Conservation (phyloP, 1,284 basidiomycete species). For the Pascua sp. region DNA sequence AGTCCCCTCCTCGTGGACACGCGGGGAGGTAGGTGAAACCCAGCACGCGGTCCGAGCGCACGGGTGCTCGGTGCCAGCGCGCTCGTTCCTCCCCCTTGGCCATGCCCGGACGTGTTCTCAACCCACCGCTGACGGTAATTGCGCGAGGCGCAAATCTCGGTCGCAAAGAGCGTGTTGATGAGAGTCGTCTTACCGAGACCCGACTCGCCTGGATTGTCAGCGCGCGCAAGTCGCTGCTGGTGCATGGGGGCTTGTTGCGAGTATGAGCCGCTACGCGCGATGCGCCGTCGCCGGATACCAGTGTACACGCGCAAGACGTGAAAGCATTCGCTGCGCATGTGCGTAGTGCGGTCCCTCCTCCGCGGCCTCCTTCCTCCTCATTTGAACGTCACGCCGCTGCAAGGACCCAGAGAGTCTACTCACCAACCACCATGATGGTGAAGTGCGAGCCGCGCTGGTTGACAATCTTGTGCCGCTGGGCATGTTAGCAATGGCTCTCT, state of each 20-base stretch:
- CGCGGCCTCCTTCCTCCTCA: too few species aligned
- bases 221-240: not conserved
- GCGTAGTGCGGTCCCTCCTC: too few species aligned
- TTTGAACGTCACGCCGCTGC: too few species aligned
- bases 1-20: too few species aligned
- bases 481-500: constrained; percentile 14
- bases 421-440: constrained; percentile 98
- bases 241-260: not conserved
- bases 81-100: not conserved
- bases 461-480: constrained; percentile 89
- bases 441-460: constrained; percentile 96
- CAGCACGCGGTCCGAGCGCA: not conserved
- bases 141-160: constrained; percentile 87
- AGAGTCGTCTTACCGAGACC: constrained; percentile 92
- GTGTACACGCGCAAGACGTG: too few species aligned
- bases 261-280: not conserved
- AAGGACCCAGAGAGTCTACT: constrained; percentile 49
- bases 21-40: too few species aligned
- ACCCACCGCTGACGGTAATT: constrained; percentile 71
- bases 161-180: constrained; percentile 99
- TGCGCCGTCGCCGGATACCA: not conserved
- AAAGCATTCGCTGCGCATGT: too few species aligned
- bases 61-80: not conserved
- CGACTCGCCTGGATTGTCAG: constrained; percentile 68
- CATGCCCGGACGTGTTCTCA: not conserved